phyloP scores from a whole-genome alignment of 164 flowering plant species.

The Dillenia turbinata region DNA sequence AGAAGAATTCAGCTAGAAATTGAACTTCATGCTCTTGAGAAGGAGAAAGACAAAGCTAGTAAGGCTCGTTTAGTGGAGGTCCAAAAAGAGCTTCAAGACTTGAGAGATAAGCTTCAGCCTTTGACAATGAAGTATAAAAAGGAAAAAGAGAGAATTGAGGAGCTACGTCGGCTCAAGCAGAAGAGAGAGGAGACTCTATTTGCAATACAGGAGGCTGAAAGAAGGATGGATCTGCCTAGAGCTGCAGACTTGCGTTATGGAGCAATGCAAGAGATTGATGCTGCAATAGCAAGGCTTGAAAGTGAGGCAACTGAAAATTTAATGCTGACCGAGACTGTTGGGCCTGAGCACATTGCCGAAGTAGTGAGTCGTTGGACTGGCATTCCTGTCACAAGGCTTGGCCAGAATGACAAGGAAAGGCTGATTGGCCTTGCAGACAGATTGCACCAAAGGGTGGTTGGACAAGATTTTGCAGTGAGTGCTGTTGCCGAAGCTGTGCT shows the following conservation, averaged over 20 bases:
- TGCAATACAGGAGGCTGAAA: constrained; percentile 74
- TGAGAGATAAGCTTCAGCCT: constrained; percentile 82
- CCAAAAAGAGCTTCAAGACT: constrained; percentile 73
- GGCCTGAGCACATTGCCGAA: constrained; percentile 84
- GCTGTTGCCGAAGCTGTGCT: constrained; percentile 89
- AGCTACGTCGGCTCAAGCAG: constrained; percentile 63
- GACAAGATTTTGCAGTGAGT: constrained; percentile 73
- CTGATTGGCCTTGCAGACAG: constrained; percentile 78
- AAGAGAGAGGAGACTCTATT: constrained; percentile 60
- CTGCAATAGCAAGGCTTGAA: constrained; percentile 66
- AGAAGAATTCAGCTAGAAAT: constrained; percentile 76
- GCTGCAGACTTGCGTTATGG: constrained; percentile 80
- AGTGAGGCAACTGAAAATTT: constrained; percentile 43
- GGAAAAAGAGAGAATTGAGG: constrained; percentile 82
- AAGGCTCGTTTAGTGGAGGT: constrained; percentile 82
- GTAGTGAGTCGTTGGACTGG: constrained; percentile 97
- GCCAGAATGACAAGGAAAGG: constrained; percentile 74
- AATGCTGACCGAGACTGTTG: constrained; percentile 81
- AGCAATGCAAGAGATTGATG: constrained; percentile 71
- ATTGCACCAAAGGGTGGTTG: constrained; percentile 81
- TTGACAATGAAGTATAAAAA: constrained; percentile 69
- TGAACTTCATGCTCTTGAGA: constrained; percentile 84
- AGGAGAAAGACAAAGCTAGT: constrained; percentile 90
- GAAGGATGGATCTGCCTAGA: constrained; percentile 80
- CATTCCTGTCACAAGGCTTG: constrained; percentile 82